These are phyloP conservation scores for Talaromyces atroroseus DNA, from an alignment of 2,329 filamentous ascomycete species.

Conservation along the genomic window DNA sequence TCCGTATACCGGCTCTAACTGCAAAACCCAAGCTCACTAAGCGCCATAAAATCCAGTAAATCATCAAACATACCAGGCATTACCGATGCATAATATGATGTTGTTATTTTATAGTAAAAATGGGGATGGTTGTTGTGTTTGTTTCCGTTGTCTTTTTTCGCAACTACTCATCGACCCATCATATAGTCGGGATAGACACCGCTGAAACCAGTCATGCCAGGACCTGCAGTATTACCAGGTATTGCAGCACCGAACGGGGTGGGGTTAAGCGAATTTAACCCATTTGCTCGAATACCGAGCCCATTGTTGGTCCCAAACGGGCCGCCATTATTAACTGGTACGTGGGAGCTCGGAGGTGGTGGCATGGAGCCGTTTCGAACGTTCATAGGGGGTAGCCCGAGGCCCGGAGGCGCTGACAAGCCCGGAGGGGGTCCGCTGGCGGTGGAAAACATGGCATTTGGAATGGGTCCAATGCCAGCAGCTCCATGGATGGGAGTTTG, in stretches of 20 bases:
- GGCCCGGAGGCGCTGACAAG: slow-evolving; percentile 67
- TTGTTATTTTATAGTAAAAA: slow-evolving; percentile 2
- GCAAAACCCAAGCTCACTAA: slow-evolving; percentile 34
- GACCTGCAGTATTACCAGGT: slow-evolving; percentile 24
- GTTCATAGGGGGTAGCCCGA: slow-evolving; percentile 41
- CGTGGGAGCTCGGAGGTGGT: slow-evolving; percentile 25
- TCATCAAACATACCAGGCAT: slow-evolving; percentile 41
- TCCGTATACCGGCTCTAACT: slow-evolving; percentile 38
- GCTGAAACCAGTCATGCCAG: slow-evolving; percentile 31
- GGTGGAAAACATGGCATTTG: slow-evolving; percentile 59
- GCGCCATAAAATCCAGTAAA: slow-evolving; percentile 37
- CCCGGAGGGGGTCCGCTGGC: slow-evolving; percentile 77
- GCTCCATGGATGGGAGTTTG: slow-evolving; percentile 53
- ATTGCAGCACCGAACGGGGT: slow-evolving; percentile 25
- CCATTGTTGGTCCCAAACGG: slow-evolving; percentile 33
- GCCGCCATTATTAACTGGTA: slow-evolving; percentile 24
- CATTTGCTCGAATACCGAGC: slow-evolving; percentile 33
- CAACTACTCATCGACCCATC: slow-evolving; percentile 39
- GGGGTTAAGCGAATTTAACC: slow-evolving; percentile 27
- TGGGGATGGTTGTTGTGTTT: neutral
- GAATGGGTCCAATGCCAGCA: slow-evolving; percentile 50
- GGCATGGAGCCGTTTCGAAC: slow-evolving; percentile 30
- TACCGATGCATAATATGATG: slow-evolving; percentile 20
- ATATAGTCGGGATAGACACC: slow-evolving; percentile 44
- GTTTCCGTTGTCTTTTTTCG: neutral